Evolutionary conservation across 306 rosid genomes (phyloP).

Genomic region (Castanopsis chinensis): DNA sequence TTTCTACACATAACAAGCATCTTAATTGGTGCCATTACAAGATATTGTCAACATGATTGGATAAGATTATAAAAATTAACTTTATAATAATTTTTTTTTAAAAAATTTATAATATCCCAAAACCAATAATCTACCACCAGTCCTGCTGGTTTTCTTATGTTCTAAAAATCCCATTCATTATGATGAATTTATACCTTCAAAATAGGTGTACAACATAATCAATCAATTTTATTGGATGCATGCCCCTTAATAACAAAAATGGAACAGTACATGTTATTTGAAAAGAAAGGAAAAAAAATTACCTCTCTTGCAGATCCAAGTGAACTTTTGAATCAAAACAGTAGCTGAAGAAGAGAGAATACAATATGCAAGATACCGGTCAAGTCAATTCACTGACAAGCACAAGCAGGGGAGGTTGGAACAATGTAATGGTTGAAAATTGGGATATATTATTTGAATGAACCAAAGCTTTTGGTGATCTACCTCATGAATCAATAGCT

Average conservation of each 20-base stretch:
- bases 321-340: background rate
- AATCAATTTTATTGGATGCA: background rate
- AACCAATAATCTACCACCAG: background rate
- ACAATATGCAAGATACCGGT: background rate
- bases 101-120: background rate
- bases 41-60: too few relatives aligned
- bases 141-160: background rate
- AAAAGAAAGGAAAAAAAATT: background rate
- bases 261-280: background rate
- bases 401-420: constrained; percentile 12
- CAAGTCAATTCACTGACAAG: constrained; percentile 7
- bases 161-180: background rate
- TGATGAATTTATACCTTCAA: background rate
- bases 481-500: constrained; percentile 8
- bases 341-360: constrained; percentile 4
- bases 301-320: background rate
- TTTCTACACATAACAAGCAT: too few relatives aligned
- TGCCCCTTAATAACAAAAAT: background rate
- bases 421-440: background rate
- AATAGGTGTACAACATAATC: background rate
- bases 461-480: constrained; percentile 4
- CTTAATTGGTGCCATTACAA: too few relatives aligned
- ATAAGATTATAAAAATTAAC: background rate
- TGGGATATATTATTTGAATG: background rate
- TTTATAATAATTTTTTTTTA: background rate